Percentiles rank a stretch among this genome's conserved stretches.
Conservation (phyloP, 2,329 filamentous ascomycete species). For the Exophiala viscosa region DNA sequence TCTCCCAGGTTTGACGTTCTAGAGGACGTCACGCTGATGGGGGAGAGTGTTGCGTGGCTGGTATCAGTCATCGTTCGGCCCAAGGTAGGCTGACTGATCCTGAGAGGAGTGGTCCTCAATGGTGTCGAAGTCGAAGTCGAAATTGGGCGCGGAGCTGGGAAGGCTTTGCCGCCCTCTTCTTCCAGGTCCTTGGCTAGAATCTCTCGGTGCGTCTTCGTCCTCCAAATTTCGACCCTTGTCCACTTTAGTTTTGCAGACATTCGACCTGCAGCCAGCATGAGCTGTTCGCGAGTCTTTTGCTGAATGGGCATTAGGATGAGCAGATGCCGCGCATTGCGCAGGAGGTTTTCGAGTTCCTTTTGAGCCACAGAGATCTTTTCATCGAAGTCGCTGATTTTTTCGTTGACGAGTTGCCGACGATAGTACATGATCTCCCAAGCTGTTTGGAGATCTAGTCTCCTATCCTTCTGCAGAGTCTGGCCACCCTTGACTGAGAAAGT, state of each 20-base stretch:
- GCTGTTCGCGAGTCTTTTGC: conserved; percentile 79
- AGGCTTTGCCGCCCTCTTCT: conserved; percentile 56
- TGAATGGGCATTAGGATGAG: conserved; percentile 86
- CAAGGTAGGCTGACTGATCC: conserved; percentile 10
- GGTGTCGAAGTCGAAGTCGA: conserved; percentile 18
- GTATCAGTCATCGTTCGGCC: conserved; percentile 22
- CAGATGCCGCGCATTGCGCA: conserved; percentile 86
- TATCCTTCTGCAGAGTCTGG: conserved; percentile 45
- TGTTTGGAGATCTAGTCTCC: conserved; percentile 63
- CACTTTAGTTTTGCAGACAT: conserved; percentile 88
- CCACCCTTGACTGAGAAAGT: conserved; percentile 56
- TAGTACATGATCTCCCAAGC: conserved; percentile 81
- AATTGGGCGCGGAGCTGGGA: conserved; percentile 22
- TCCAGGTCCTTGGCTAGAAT: conserved; percentile 81
- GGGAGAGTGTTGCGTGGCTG: conserved; percentile 21
- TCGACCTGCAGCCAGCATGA: conserved; percentile 77
- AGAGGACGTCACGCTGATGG: conserved; percentile 21
- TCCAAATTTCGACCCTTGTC: conserved; percentile 93
- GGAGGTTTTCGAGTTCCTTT: conserved; percentile 74
- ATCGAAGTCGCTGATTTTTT: conserved; percentile 79
- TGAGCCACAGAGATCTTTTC: conserved; percentile 69
- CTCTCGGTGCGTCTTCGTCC: conserved; percentile 82
- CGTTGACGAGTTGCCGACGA: conserved; percentile 73
- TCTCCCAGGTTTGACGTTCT: conserved; percentile 17
- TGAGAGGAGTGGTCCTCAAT: conserved; percentile 24